A percentile compares a stretch with the other conserved stretches of the same genome.
These are phyloP conservation scores for Xylaria flabelliformis DNA, from an alignment of 495 filamentous ascomycete species.

Conservation along the genomic window DNA sequence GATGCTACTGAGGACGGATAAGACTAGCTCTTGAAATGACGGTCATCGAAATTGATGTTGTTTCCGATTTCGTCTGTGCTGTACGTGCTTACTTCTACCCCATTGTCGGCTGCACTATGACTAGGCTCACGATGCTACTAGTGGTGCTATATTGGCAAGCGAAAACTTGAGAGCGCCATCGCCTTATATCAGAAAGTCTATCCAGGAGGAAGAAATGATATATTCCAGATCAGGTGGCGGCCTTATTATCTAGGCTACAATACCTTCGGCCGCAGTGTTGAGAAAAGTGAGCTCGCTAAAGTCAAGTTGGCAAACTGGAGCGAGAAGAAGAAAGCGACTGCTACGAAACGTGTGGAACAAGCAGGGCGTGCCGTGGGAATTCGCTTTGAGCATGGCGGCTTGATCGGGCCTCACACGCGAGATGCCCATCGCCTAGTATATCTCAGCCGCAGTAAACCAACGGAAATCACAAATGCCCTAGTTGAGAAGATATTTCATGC, in stretches of 20 bases:
- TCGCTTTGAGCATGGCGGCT: slow-evolving; percentile 13
- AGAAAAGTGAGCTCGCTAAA: slow-evolving; percentile 17
- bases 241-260: slow-evolving; percentile 18
- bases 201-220: background rate
- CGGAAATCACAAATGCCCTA: background rate
- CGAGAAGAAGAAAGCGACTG: slow-evolving; percentile 7
- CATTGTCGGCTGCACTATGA: background rate
- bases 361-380: slow-evolving; percentile 15
- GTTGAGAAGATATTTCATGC: slow-evolving; percentile 11
- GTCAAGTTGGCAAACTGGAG: slow-evolving; percentile 9
- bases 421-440: slow-evolving; percentile 16
- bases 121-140: background rate
- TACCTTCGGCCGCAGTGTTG: background rate
- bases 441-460: slow-evolving; percentile 7
- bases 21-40: background rate
- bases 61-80: slow-evolving; percentile 7
- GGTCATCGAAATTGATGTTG: slow-evolving; percentile 8
- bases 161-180: background rate
- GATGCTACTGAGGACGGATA: background rate
- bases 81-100: background rate
- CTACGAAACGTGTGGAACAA: slow-evolving; percentile 13
- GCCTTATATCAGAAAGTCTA: slow-evolving; percentile 17
- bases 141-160: slow-evolving; percentile 16
- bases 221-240: slow-evolving; percentile 5
- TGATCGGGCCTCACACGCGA: slow-evolving; percentile 4